Base-by-base conservation (phyloP, 306 rosid genomes). In the Cicer arietinum region DNA sequence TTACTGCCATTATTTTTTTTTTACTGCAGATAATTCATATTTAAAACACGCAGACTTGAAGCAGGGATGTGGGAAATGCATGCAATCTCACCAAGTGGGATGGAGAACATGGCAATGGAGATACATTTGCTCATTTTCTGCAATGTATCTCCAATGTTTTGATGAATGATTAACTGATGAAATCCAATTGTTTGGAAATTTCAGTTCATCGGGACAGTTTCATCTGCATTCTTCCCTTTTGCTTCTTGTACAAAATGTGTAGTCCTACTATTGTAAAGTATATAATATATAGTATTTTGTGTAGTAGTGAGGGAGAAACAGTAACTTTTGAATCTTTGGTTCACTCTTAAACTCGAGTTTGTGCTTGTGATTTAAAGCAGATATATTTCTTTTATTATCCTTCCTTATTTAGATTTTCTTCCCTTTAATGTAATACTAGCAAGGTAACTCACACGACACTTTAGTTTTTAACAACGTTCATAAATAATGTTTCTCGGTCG, bases 261-360 rank as follows among this genome's bases (percentile, higher is more conserved):
- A 77, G 79, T 78, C 84, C 59, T 88, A 83, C 69, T 89, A 84
- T 60, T 87, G 94, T 88, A 91, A 84, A 91, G 96, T 80, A 63
- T 81, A 80, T 75, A 30, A 30, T 30, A 30, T 30, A 30, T 30
- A 30, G 37, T 60, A 37, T 60, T 74, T 64, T 81, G 86, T 81
- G 79, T 78, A 79, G 79, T 84, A 74, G 85, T 40, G 45, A 60
- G 67, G 80, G 74, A 76, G 79, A 61, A 85, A 75, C 74, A 76
- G 73, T 45, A 63, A 76, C 69, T 59, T 53, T 87, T 82, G 81
- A 81, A 81, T 74, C 43, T 68, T 48, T 48, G 39, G 6, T 65
- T 45, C 69, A 64, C 69, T 41, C 35, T 64, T 65, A 43, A 65
- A 17, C 53, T 65, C 39, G 6, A 52, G 70, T 65, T 64, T 64